These are phyloP conservation scores for Aspergillus hortae DNA, from an alignment of 2,329 filamentous ascomycete genomes.

Conservation along the genomic window DNA sequence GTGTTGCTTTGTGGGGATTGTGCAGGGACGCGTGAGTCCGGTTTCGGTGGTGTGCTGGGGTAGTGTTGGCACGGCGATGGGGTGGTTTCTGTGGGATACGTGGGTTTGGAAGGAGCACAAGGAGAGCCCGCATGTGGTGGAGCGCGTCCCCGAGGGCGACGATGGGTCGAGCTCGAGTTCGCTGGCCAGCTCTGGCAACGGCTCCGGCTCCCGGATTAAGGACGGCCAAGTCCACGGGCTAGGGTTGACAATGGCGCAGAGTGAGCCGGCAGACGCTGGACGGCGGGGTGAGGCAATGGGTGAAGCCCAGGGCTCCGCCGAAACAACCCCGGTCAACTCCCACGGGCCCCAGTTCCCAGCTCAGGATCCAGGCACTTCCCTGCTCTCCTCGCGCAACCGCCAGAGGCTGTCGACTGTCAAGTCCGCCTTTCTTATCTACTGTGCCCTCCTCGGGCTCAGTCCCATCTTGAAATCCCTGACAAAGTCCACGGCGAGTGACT, in stretches of 20 bases:
- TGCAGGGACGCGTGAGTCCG: constrained; percentile 80
- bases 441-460: constrained; percentile 82
- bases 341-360: not conserved
- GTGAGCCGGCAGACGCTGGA: constrained; percentile 30
- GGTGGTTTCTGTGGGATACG: constrained; percentile 87
- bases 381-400: constrained; percentile 54
- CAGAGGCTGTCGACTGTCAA: constrained; percentile 78
- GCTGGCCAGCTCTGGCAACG: constrained; percentile 28
- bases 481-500: constrained; percentile 83
- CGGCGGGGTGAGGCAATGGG: constrained; percentile 26
- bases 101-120: constrained; percentile 74
- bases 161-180: constrained; percentile 42
- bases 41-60: constrained; percentile 85
- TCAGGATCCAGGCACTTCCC: constrained; percentile 6
- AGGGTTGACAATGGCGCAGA: constrained; percentile 39
- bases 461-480: constrained; percentile 98
- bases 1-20: constrained; percentile 89
- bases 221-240: constrained; percentile 38
- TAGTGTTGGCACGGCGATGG: constrained; percentile 75
- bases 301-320: constrained; percentile 44
- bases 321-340: constrained; percentile 14
- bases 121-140: constrained; percentile 30
- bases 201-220: constrained; percentile 25
- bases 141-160: constrained; percentile 29
- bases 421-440: constrained; percentile 89